Conservation (phyloP, 164 flowering plant genomes). For the Aristolochia fimbriata region DNA sequence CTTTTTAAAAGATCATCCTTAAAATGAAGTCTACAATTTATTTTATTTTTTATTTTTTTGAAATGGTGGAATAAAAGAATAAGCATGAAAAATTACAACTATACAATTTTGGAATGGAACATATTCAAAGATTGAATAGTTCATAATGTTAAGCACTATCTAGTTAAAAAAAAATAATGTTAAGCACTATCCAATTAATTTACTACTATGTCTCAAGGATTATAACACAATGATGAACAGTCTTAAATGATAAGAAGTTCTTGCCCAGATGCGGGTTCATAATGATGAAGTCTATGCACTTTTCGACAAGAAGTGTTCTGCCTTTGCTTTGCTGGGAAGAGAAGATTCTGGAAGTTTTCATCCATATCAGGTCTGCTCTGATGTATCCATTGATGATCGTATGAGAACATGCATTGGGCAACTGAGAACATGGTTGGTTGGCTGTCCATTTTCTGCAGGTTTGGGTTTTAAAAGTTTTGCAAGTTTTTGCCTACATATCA, state of each 20-base stretch:
- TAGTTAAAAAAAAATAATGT: no score
- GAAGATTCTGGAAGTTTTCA: slow-evolving; percentile 23
- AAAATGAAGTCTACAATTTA: no score
- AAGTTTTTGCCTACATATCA: background rate
- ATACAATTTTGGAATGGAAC: no score
- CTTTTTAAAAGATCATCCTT: no score
- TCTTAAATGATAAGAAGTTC: background rate
- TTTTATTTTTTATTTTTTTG: no score
- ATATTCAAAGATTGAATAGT: no score
- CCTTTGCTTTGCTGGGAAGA: slow-evolving; percentile 61
- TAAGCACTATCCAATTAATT: no score
- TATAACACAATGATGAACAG: no score
- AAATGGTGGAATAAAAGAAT: no score
- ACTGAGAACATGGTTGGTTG: slow-evolving; percentile 40
- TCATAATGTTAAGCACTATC: no score
- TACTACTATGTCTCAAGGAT: no score
- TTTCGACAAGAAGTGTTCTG: slow-evolving; percentile 53
- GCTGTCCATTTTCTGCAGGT: slow-evolving; percentile 44
- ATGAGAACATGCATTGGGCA: slow-evolving; percentile 32
- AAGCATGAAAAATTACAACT: no score
- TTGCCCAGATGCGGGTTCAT: slow-evolving; percentile 48
- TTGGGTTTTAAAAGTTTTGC: background rate
- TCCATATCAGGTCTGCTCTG: slow-evolving; percentile 60
- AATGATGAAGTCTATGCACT: slow-evolving; percentile 29
- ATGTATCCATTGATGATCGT: slow-evolving; percentile 23